phyloP scores from a whole-genome alignment of 441 rosid genomes.

The Dalechampia spathulata region DNA sequence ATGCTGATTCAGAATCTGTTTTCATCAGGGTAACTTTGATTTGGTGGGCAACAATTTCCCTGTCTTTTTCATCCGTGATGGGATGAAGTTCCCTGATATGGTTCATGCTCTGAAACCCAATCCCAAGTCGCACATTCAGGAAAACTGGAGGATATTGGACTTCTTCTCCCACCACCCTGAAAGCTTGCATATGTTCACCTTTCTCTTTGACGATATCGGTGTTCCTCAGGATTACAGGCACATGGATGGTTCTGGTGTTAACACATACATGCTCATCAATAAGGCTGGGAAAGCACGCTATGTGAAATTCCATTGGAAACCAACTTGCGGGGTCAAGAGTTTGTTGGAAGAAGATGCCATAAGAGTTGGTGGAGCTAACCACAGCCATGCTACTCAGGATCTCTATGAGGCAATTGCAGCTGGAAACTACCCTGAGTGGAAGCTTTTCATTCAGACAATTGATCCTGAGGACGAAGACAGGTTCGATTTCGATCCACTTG shows the following conservation, averaged over 20 bases:
- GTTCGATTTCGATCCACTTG: constrained; percentile 90
- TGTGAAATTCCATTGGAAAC: constrained; percentile 94
- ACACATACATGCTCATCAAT: constrained; percentile 73
- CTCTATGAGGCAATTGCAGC: constrained; percentile 84
- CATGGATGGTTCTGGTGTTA: constrained; percentile 90
- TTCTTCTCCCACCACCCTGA: constrained; percentile 95
- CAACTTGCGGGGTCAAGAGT: constrained; percentile 80
- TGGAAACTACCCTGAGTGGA: constrained; percentile 91
- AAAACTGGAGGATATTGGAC: constrained; percentile 86
- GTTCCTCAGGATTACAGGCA: constrained; percentile 93
- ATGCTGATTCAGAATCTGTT: neutral
- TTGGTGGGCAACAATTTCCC: constrained; percentile 96
- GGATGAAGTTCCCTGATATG: constrained; percentile 93
- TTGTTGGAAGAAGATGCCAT: constrained; percentile 83
- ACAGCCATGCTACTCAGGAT: constrained; percentile 95
- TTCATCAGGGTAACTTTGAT: constrained; percentile 82
- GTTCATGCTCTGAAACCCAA: constrained; percentile 89
- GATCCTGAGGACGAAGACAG: constrained; percentile 79
- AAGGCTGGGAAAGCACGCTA: constrained; percentile 74
- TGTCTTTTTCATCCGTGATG: constrained; percentile 88
- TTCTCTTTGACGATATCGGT: constrained; percentile 86
- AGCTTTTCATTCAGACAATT: constrained; percentile 75
- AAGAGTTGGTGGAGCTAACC: constrained; percentile 86
- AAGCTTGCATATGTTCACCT: constrained; percentile 81
- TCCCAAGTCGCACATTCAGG: constrained; percentile 92